Evolutionary conservation across 1,284 basidiomycete genomes (phyloP), one percentile per base, ranked within the genome.

Genomic region (Bondarzewia mesenterica): DNA sequence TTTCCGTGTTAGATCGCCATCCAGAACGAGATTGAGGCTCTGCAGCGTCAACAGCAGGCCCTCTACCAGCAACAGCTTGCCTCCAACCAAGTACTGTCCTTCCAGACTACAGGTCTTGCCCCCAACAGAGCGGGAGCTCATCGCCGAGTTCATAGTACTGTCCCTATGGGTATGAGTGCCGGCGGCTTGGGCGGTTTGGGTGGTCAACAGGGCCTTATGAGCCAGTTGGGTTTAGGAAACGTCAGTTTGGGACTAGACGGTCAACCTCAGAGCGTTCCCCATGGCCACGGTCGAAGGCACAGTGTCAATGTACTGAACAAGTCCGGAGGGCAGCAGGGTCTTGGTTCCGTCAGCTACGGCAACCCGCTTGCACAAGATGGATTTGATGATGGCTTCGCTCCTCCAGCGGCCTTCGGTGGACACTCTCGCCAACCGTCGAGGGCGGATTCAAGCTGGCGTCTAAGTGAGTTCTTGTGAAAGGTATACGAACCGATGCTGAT

Each of bases 231-330:
- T 36, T 32, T 86, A 50, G 66, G 67, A 50, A 71, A 68, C 49
- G 63, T 86, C 12, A 76, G 73, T 27, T 61, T 87, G 52, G 81
- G 77, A 23, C 64, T 86, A 36, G 86, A 87, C 58, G 76, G 74
- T 14, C 82, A 85, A 58, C 63, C 74, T 41, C 70, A 78, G 58
- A 76, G 77, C 42, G 66, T 87, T 47, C 85, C 86, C 47, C 82
- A 85, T 54, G 89, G 89, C 23, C 95, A 99, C 63, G 88, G 89
- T 42, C 80, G 95, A 49, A 79, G 95, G 54, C 94, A 97, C 69
- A 95, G 92, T 58, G 89, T 96, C 54, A 97, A 95, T 58, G 90
- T 95, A 37, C 77, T 91, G 51, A 89, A 89, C 63, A 90, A 90
- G 66, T 62, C 76, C 20, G 63, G 61, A 23, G 69, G 71, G 44